Percentiles rank a stretch among this genome's conserved stretches.
phyloP scores from a whole-genome alignment of 768 basidiomycete genomes.

The Tricholoma hemisulphureum region DNA sequence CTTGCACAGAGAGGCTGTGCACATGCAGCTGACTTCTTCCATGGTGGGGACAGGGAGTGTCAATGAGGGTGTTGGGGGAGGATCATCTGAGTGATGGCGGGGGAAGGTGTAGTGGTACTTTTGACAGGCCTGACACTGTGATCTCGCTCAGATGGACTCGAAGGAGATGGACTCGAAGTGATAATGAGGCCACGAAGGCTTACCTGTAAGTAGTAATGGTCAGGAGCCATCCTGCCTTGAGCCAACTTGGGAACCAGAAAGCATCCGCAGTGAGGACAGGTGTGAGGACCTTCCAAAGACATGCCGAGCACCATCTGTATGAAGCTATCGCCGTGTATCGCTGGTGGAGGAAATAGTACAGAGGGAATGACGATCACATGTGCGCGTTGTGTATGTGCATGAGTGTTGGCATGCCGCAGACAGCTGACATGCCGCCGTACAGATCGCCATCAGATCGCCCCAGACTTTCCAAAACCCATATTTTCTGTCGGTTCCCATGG shows the following conservation, averaged over 20 bases:
- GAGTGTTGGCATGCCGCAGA: background rate
- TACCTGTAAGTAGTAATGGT: background rate
- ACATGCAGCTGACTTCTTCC: background rate
- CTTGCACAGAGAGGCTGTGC: background rate
- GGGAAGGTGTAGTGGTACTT: background rate
- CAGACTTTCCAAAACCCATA: background rate
- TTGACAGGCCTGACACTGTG: background rate
- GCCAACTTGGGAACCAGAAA: background rate
- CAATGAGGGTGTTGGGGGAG: background rate
- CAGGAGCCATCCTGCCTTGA: background rate
- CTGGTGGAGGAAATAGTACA: background rate
- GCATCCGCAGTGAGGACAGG: background rate
- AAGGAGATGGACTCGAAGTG: too few species aligned
- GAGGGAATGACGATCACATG: background rate
- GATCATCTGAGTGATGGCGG: background rate
- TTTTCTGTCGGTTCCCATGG: too few species aligned
- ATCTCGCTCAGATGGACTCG: too few species aligned
- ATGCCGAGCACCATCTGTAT: background rate
- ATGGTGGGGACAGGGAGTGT: background rate
- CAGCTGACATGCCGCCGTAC: background rate
- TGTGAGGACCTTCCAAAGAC: background rate
- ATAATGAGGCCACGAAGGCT: too few species aligned
- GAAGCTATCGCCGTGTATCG: background rate
- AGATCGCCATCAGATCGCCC: background rate
- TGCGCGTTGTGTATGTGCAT: background rate